Percentiles rank a stretch among this genome's conserved stretches.
These are phyloP conservation scores for Aspergillus neotritici DNA, from an alignment of 2,329 filamentous ascomycete species.

Conservation along the genomic window DNA sequence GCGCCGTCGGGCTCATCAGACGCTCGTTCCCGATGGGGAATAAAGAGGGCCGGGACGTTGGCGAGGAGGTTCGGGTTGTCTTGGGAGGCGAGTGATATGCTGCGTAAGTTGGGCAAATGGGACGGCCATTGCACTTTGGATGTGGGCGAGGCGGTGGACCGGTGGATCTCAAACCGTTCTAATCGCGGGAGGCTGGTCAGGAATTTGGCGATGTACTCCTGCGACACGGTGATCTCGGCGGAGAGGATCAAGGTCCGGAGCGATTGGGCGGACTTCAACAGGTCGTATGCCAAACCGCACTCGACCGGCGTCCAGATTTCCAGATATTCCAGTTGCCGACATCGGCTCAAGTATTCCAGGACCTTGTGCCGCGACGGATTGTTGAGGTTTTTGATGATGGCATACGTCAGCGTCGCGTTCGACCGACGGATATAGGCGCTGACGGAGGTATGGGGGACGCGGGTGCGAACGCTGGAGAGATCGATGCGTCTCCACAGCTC, in stretches of 20 bases:
- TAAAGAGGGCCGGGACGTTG: conserved; percentile 13
- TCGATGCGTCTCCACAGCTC: conserved; percentile 51
- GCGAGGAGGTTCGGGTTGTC: conserved; percentile 6
- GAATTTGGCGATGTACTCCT: conserved; percentile 22
- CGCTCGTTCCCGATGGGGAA: conserved; percentile 8
- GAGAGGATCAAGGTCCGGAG: conserved; percentile 25
- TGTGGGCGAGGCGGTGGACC: conserved; percentile 12
- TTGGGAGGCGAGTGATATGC: conserved; percentile 20
- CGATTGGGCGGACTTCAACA: conserved; percentile 22
- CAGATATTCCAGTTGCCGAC: conserved; percentile 29
- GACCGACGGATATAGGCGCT: conserved; percentile 32
- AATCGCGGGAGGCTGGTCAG: conserved; percentile 23
- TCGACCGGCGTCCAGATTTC: conserved; percentile 21
- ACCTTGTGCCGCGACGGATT: conserved; percentile 19
- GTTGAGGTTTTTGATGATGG: conserved; percentile 26
- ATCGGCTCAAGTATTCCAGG: conserved; percentile 30
- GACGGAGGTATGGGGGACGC: conserved; percentile 37
- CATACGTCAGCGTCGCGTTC: conserved; percentile 29
- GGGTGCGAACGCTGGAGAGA: conserved; percentile 41
- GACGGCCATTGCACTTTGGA: conserved; percentile 17
- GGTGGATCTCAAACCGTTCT: conserved; percentile 23
- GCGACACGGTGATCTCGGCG: conserved; percentile 19
- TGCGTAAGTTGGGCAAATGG: conserved; percentile 27
- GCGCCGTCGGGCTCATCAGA: not conserved
- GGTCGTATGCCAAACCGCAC: conserved; percentile 18